These are phyloP conservation scores for Chaetothyriales sp. DNA, from an alignment of 2,329 filamentous ascomycete species.

Conservation along the genomic window DNA sequence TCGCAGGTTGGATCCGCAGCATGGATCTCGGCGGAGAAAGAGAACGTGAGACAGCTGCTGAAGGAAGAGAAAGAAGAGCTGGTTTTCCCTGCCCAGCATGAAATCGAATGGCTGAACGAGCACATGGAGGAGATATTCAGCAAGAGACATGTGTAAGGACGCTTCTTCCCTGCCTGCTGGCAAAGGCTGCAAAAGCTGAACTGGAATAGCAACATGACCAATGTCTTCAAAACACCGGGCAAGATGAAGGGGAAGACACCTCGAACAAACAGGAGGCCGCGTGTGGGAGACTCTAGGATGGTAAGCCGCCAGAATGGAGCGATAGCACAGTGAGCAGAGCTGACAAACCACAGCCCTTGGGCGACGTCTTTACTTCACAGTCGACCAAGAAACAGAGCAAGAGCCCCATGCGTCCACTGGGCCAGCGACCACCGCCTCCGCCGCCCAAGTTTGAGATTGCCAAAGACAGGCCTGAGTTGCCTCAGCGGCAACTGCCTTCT, in stretches of 20 bases:
- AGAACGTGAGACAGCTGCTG: constrained; percentile 59
- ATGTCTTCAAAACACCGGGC: constrained; percentile 66
- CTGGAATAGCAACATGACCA: constrained; percentile 61
- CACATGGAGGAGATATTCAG: constrained; percentile 93
- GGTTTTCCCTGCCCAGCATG: constrained; percentile 77
- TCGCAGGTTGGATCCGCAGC: constrained; percentile 47
- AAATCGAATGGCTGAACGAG: constrained; percentile 96
- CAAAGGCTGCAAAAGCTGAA: constrained; percentile 3
- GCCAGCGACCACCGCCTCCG: constrained; percentile 23
- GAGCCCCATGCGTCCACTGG: constrained; percentile 21
- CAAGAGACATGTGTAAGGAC: constrained; percentile 63
- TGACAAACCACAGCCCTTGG: constrained; percentile 26
- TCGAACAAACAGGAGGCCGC: constrained; percentile 30
- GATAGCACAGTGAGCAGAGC: constrained; percentile 4
- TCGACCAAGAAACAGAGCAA: constrained; percentile 18
- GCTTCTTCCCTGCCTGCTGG: constrained; percentile 16
- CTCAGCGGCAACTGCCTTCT: constrained; percentile 23
- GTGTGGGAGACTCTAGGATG: constrained; percentile 28
- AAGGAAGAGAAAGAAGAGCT: constrained; percentile 84
- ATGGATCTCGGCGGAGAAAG: constrained; percentile 77
- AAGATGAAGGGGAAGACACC: constrained; percentile 36
- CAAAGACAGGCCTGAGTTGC: constrained; percentile 20
- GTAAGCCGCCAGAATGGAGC: constrained; percentile 21
- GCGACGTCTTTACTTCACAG: constrained; percentile 32
- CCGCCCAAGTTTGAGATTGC: constrained; percentile 11